phyloP scores from a whole-genome alignment of 371 early-diverging fungal species.

The Mortierella sp. region DNA sequence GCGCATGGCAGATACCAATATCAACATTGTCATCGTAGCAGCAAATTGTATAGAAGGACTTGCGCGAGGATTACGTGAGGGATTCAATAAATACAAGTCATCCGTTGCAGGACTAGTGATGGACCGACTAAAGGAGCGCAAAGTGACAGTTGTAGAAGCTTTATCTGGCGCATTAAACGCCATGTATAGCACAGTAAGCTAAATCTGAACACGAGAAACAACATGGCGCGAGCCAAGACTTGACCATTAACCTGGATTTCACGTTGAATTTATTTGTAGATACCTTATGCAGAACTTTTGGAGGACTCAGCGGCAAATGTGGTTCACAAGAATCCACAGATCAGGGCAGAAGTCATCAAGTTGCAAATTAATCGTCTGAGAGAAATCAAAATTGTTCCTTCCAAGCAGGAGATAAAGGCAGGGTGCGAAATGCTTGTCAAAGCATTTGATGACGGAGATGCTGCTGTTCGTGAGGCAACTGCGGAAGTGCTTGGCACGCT shows the following conservation, averaged over 20 bases:
- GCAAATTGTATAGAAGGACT: conserved; percentile 90
- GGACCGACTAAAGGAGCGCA: conserved; percentile 96
- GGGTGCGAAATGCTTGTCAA: conserved; percentile 81
- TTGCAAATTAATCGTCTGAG: conserved; percentile 81
- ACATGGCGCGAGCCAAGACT: neutral
- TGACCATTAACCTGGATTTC: neutral
- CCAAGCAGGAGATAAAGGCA: conserved; percentile 83
- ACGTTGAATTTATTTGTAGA: conserved; percentile 29
- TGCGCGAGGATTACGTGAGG: conserved; percentile 82
- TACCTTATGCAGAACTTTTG: conserved; percentile 66
- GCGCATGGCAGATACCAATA: conserved; percentile 91
- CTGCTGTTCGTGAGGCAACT: conserved; percentile 87
- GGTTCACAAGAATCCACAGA: conserved; percentile 94
- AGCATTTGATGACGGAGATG: conserved; percentile 89
- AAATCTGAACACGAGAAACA: neutral
- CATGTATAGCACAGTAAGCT: conserved; percentile 74
- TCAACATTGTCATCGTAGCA: conserved; percentile 82
- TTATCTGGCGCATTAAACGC: conserved; percentile 86
- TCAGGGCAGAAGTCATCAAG: conserved; percentile 79
- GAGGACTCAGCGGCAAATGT: conserved; percentile 80
- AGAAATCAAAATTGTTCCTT: conserved; percentile 73
- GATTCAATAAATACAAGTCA: conserved; percentile 83
- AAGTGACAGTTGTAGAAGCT: conserved; percentile 88
- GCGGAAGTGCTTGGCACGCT: conserved; percentile 92
- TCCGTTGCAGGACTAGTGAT: conserved; percentile 80